Evolutionary conservation across 2,329 filamentous ascomycete species (phyloP), one percentile per base, ranked within the genome.

Genomic region (Lachnellula willkommii): DNA sequence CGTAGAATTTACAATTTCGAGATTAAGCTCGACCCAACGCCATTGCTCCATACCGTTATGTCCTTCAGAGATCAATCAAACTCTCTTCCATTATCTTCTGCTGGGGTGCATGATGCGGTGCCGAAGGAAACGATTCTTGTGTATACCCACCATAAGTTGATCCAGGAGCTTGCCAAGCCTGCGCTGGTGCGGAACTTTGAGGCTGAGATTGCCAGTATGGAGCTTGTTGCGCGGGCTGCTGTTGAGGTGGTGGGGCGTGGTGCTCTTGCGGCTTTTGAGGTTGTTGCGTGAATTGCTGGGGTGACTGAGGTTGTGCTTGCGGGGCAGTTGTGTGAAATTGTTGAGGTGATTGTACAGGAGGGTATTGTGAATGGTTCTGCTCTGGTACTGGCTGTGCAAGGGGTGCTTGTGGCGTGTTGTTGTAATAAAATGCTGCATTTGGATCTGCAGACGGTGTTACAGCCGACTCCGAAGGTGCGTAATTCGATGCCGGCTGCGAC

Each of bases 21-120:
- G 28, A 4, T 32, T 32, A 32, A 32, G 9, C 28, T 32, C 9
- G 28, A 37, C 35, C 32, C 17, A 62, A 64, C 60, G 60, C 60
- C 60, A 54, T 58, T 54, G 56, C 58, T 60, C 40, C 46, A 9
- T 80, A 45, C 87, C 58, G 90, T 85, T 88, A 87, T 90, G 26
- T 43, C 28, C 9, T 50, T 63, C 71, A 92, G 59, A 93, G 77
- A 71, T 94, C 89, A 71, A 94, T 94, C 66, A 94, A 73, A 56
- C 84, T 87, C 72, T 93, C 89, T 71, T 93, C 89, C 49, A 87
- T 78, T 1, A 80, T 65, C 77, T 76, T 68, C 71, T 77, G 68
- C 63, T 79, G 74, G 43, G 75, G 72, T 54, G 81, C 78, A 69
- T 86, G 82, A 57, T 85, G 81, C 15, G 84, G 84, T 28, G 81